Evolutionary conservation across 768 basidiomycete genomes (phyloP), one percentile per base, ranked within the genome.

Genomic region (Leccinum arenicola): DNA sequence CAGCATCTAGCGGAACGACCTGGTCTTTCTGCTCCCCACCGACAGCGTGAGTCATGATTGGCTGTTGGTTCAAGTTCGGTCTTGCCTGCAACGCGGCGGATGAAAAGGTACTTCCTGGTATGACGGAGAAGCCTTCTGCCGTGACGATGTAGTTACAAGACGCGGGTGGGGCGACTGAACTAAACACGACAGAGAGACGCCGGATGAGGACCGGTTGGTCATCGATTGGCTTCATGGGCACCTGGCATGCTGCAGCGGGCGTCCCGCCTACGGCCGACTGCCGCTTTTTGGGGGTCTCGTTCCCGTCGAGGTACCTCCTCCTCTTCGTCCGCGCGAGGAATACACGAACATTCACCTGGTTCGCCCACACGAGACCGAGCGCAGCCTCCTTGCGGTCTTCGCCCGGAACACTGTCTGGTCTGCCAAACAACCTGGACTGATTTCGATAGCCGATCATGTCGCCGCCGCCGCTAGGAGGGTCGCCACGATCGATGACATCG

Each of bases 301-400:
- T 62, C 43, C 77, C 77, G 56, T 78, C 73, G 27, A 89, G 68
- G 58, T 85, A 78, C 50, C 84, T 79, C 57, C 88, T 80, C 60
- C 92, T 78, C 10, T 82, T 27, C 23, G 23, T 23, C 23, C 23
- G 23, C 23, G 23, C 23, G 23, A 23, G 23, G 23, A 23, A 23
- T 23, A 23, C 23, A 23, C 23, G 23, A 23, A 23, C 23, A 23
- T 23, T 23, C 23, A 23, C 23, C 23, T 23, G 23, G 23, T 23
- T 23, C 27, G 27, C 90, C 96, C 96, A 98, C 9, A 86, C 87
- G 53, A 97, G 84, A 3, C 95, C 95, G 2, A 98, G 76, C 40
- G 83, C 84, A 0, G 91, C 93, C 73, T 96, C 90, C 68, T 94
- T 93, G 49, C 70, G 73, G 58, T 80, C 76, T 59, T 85, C 84